phyloP scores from a whole-genome alignment of 257 asterid species.

The Gynochthodes officinalis region DNA sequence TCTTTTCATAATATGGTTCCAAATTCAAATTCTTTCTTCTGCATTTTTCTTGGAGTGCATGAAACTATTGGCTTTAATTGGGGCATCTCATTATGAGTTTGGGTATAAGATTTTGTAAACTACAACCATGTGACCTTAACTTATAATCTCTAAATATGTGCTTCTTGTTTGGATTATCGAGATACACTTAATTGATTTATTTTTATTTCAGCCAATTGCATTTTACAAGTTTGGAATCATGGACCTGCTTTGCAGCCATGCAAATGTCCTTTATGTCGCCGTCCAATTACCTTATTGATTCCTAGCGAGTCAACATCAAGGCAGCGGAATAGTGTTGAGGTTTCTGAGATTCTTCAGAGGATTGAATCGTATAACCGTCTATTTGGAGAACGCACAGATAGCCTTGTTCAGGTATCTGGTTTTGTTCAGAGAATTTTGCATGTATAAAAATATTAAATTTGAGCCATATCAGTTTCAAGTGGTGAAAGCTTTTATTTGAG shows the following conservation, averaged over 20 bases:
- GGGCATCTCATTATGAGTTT: background rate
- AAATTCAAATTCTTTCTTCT: background rate
- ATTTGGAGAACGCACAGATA: slow-evolving; percentile 51
- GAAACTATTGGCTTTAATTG: background rate
- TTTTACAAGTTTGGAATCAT: slow-evolving; percentile 79
- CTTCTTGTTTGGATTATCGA: background rate
- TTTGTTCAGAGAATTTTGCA: background rate
- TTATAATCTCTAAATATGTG: background rate
- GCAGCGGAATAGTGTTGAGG: slow-evolving; percentile 42
- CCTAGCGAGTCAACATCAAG: slow-evolving; percentile 65
- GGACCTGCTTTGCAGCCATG: slow-evolving; percentile 82
- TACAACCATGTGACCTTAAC: background rate
- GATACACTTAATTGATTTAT: background rate
- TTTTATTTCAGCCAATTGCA: slow-evolving; percentile 57
- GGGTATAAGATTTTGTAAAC: background rate
- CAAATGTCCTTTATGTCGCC: slow-evolving; percentile 87
- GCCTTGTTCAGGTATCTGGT: slow-evolving; percentile 68
- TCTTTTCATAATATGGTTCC: background rate
- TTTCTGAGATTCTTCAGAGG: slow-evolving; percentile 48
- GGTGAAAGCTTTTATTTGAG: background rate
- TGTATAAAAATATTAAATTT: background rate
- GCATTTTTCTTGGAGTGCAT: background rate
- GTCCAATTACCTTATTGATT: slow-evolving; percentile 80
- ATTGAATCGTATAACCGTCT: slow-evolving; percentile 73
- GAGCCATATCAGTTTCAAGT: background rate